Percentiles rank a stretch among this genome's conserved stretches.
phyloP scores from a whole-genome alignment of 2,329 filamentous ascomycete genomes.

The Ciborinia camelliae region DNA sequence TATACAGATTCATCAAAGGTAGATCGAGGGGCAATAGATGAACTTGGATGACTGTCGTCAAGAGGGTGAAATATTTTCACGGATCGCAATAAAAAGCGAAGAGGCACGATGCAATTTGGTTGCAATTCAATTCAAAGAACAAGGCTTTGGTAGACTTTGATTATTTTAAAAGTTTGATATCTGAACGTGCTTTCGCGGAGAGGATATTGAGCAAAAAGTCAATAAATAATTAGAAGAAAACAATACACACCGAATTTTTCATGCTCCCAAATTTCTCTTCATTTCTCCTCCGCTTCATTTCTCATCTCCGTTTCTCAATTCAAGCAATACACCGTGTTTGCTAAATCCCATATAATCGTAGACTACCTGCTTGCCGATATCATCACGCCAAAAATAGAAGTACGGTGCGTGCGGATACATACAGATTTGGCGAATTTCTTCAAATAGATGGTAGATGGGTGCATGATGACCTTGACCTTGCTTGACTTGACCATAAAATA shows the following conservation, averaged over 20 bases:
- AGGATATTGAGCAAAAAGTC: conserved; percentile 21
- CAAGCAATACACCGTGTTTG: background rate
- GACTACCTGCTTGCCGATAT: conserved; percentile 33
- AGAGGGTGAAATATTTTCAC: conserved; percentile 20
- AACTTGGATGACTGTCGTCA: conserved; percentile 60
- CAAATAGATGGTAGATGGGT: background rate
- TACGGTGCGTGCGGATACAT: conserved; percentile 38
- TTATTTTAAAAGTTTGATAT: conserved; percentile 22
- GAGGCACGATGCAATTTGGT: conserved; percentile 14
- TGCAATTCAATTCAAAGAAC: conserved; percentile 17
- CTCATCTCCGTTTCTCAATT: background rate
- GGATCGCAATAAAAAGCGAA: background rate
- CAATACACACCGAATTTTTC: conserved; percentile 24
- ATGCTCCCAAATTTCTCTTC: background rate
- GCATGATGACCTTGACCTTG: background rate
- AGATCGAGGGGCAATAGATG: conserved; percentile 54
- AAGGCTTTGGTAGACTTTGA: conserved; percentile 24
- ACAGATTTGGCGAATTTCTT: conserved; percentile 30
- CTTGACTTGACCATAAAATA: background rate
- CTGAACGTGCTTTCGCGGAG: conserved; percentile 12
- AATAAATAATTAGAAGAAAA: conserved; percentile 19
- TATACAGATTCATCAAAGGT: conserved; percentile 23
- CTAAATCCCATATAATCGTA: conserved; percentile 10
- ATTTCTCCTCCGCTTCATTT: background rate
- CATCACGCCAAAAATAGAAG: conserved; percentile 35